These are phyloP conservation scores for Cadophora gregata DNA, from an alignment of 2,329 filamentous ascomycete genomes.

Conservation along the genomic window DNA sequence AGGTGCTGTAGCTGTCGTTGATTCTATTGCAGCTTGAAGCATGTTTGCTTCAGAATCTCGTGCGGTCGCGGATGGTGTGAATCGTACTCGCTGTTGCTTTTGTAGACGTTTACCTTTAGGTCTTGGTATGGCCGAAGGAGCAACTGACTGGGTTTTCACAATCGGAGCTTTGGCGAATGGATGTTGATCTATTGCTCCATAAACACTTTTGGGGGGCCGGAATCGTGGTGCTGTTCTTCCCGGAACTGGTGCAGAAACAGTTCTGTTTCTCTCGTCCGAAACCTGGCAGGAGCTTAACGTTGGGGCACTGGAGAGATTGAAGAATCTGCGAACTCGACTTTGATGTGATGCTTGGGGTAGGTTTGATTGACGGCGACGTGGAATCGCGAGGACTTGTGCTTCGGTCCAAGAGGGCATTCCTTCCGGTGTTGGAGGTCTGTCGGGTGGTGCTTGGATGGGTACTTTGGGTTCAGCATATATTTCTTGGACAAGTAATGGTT, in stretches of 20 bases:
- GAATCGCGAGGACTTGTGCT: slow-evolving; percentile 32
- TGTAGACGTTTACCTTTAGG: slow-evolving; percentile 20
- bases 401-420: slow-evolving; percentile 46
- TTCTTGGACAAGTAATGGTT: slow-evolving; percentile 35
- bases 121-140: neutral
- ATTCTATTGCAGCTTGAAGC: slow-evolving; percentile 34
- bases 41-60: slow-evolving; percentile 35
- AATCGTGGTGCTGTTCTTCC: slow-evolving; percentile 38
- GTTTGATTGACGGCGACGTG: slow-evolving; percentile 17
- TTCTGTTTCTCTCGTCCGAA: slow-evolving; percentile 10
- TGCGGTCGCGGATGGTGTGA: slow-evolving; percentile 38
- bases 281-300: neutral
- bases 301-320: slow-evolving; percentile 31
- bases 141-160: slow-evolving; percentile 17
- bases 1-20: slow-evolving; percentile 26
- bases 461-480: slow-evolving; percentile 43
- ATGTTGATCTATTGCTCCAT: slow-evolving; percentile 41
- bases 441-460: slow-evolving; percentile 40
- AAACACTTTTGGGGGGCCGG: slow-evolving; percentile 41
- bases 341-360: slow-evolving; percentile 17
- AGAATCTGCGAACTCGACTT: slow-evolving; percentile 36
- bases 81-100: slow-evolving; percentile 34
- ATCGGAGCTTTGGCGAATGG: slow-evolving; percentile 40
- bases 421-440: slow-evolving; percentile 42
- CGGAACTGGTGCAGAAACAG: slow-evolving; percentile 25